Percentiles rank a stretch among this genome's conserved stretches.
Conservation (phyloP, 2,329 filamentous ascomycete species). For the Neobulgaria alba region DNA sequence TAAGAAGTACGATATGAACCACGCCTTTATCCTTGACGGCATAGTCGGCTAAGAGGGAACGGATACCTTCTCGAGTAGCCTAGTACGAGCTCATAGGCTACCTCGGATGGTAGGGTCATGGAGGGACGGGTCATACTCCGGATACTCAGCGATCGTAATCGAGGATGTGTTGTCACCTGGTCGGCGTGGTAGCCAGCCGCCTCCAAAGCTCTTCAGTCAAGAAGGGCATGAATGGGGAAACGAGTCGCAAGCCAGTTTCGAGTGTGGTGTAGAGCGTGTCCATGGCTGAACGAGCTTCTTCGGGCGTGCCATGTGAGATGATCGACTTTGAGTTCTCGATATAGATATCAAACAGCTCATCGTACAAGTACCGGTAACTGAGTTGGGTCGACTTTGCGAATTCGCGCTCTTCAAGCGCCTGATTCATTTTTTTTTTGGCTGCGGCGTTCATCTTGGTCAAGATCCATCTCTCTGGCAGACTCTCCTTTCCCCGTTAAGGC, state of each 20-base stretch:
- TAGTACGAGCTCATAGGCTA: conserved; percentile 64
- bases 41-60: conserved; percentile 32
- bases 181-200: conserved; percentile 61
- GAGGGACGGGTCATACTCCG: conserved; percentile 48
- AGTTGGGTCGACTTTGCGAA: conserved; percentile 62
- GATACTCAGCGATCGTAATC: conserved; percentile 63
- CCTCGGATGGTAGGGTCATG: conserved; percentile 57
- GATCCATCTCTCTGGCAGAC: conserved; percentile 57
- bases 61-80: conserved; percentile 59
- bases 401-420: conserved; percentile 54
- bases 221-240: conserved; percentile 71
- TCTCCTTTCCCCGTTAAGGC: conserved; percentile 49
- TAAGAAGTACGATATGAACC: conserved; percentile 2
- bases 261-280: conserved; percentile 72
- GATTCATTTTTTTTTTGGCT: conserved; percentile 59
- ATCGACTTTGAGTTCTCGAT: conserved; percentile 79
- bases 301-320: conserved; percentile 61
- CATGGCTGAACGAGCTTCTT: conserved; percentile 60
- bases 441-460: conserved; percentile 67
- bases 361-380: conserved; percentile 68
- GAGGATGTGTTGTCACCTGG: conserved; percentile 56
- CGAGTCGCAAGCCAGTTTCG: conserved; percentile 63
- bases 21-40: conserved; percentile 5
- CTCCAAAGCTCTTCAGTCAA: conserved; percentile 75
- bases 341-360: conserved; percentile 67